Evolutionary conservation across 129 eudicot species (phyloP).

Genomic region (Rutidosis leptorrhynchoides): DNA sequence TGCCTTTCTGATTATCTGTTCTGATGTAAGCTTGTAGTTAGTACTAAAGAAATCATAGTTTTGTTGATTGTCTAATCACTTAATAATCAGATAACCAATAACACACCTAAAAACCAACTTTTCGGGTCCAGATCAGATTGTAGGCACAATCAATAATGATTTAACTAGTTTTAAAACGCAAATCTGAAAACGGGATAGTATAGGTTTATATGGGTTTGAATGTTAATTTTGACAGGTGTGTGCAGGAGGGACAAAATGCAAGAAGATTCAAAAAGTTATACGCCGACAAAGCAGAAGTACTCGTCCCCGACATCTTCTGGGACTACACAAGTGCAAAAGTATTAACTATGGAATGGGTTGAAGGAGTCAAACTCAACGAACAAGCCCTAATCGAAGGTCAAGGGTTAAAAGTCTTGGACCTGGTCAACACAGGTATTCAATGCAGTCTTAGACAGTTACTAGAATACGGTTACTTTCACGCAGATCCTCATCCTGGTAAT

Average conservation of each 20-base stretch:
- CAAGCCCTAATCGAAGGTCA: constrained; percentile 86
- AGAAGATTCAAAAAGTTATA: constrained; percentile 89
- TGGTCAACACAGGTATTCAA: constrained; percentile 85
- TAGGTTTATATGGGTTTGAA: constrained; percentile 51
- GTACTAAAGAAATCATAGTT: no score
- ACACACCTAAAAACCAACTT: background rate
- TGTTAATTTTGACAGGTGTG: constrained; percentile 73
- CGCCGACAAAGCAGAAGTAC: constrained; percentile 89
- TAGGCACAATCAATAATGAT: no score
- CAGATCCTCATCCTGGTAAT: constrained; percentile 98
- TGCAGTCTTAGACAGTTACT: constrained; percentile 96
- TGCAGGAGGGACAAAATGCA: constrained; percentile 99
- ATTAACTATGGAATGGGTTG: constrained; percentile 96
- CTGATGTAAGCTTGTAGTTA: background rate
- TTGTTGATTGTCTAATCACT: background rate
- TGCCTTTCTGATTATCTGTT: background rate
- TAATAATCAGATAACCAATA: background rate
- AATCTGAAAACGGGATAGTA: background rate
- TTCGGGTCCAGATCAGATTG: background rate
- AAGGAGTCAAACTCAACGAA: constrained; percentile 89
- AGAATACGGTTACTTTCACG: constrained; percentile 95
- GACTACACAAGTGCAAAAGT: constrained; percentile 93
- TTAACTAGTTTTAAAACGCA: background rate
- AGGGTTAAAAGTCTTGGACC: constrained; percentile 87
- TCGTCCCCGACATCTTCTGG: constrained; percentile 95